Evolutionary conservation across 192 early-diverging fungal genomes (phyloP), one percentile per base, ranked within the genome.

Genomic region (Backusella sp.): DNA sequence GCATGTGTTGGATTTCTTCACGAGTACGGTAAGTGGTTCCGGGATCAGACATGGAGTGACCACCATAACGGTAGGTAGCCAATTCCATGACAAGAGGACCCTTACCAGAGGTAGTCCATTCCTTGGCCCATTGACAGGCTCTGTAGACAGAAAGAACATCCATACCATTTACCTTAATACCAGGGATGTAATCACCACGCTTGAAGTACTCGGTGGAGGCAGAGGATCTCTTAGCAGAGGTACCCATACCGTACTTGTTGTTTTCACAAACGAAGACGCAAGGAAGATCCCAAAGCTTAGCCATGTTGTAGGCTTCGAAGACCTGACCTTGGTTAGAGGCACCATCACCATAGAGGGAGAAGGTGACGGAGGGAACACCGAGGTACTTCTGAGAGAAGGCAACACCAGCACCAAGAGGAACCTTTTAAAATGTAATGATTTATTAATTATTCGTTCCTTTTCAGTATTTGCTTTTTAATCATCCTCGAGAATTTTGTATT

Each of bases 11-110:
- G 76, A 99, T 95, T 88, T 99, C 96, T 88, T 99, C 97, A 84
- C 97, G 94, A 68, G 96, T 96, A 77, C 97, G 93, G 93, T 99
- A 99, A 52, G 95, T 98, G 83, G 96, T 99, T 77, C 97, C 97
- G 39, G 97, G 97, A 85, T 99, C 97, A 73, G 97, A 99, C 97
- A 99, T 99, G 77, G 97, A 99, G 95, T 99, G 97, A 71, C 97
- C 97, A 84, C 96, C 97, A 86, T 99, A 99, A 72, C 97, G 96
- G 89, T 99, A 99, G 26, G 97, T 99, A 77, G 92, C 93, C 90
- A 97, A 91, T 90, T 99, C 97, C 83, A 98, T 88, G 39, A 99
- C 89, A 66, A 98, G 80, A 44, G 97, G 97, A 15, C 97, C 97
- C 75, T 97, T 92, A 78, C 90, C 96, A 72, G 80, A 78, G 44